These are phyloP conservation scores for Colletotrichum falcatum DNA, from an alignment of 2,329 filamentous ascomycete species.

Conservation along the genomic window DNA sequence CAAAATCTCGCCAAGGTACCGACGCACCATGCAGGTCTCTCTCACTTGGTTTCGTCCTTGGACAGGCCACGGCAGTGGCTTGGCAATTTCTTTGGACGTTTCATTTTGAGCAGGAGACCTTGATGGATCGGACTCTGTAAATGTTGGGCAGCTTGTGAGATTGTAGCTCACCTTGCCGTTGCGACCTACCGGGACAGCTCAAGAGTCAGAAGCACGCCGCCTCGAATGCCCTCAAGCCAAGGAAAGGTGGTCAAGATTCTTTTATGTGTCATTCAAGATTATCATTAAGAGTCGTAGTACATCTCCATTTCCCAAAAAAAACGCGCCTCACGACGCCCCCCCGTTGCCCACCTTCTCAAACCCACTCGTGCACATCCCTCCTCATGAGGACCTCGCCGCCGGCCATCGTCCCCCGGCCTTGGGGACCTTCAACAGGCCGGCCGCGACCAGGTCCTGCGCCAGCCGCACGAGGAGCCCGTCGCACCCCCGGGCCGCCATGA, in stretches of 20 bases:
- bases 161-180: neutral
- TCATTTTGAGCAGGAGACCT: neutral
- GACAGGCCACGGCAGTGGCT: neutral
- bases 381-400: conserved; percentile 45
- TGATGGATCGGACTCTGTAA: neutral
- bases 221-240: neutral
- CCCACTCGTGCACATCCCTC: conserved; percentile 35
- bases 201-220: neutral
- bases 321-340: neutral
- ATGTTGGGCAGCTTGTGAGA: neutral
- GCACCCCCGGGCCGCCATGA: conserved; percentile 70
- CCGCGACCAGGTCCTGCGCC: conserved; percentile 62
- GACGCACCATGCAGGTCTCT: neutral
- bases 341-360: neutral
- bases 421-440: conserved; percentile 60
- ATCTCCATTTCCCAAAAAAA: fast-evolving
- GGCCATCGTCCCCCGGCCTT: conserved; percentile 53
- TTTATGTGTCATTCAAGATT: neutral
- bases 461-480: conserved; percentile 69
- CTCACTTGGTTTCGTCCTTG: neutral
- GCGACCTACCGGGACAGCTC: neutral
- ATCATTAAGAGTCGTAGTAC: neutral
- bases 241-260: neutral
- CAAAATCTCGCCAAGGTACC: neutral
- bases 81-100: neutral